Percentiles rank a stretch among this genome's conserved stretches.
phyloP scores from a whole-genome alignment of 176 grass and related monocot species.

The Dactylis glomerata region DNA sequence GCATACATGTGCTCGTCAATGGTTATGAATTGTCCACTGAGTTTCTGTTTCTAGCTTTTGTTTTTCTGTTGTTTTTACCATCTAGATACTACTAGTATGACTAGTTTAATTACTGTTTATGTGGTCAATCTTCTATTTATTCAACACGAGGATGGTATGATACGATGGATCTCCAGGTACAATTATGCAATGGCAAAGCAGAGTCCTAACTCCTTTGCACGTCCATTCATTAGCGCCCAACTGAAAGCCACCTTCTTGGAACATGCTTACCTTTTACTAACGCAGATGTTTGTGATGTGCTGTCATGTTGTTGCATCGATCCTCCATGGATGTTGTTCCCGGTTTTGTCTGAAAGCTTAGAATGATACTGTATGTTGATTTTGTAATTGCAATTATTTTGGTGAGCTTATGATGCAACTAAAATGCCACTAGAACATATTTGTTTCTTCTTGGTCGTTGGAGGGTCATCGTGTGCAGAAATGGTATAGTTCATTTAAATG shows the following conservation, averaged over 20 bases:
- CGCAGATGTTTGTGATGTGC: not conserved
- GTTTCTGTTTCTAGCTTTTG: no score
- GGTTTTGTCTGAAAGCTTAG: not conserved
- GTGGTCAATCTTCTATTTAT: no score
- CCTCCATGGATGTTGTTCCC: not conserved
- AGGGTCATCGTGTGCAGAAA: not conserved
- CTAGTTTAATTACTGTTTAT: no score
- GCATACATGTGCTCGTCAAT: no score
- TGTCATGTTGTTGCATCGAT: not conserved
- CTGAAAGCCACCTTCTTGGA: slow-evolving; percentile 9
- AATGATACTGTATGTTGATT: not conserved
- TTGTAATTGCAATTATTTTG: not conserved
- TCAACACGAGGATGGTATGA: not conserved
- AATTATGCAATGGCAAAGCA: slow-evolving; percentile 30
- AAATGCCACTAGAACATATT: not conserved
- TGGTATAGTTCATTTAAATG: not conserved
- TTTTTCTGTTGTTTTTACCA: no score
- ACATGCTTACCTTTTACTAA: slow-evolving; percentile 23
- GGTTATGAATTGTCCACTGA: no score
- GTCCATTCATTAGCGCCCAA: not conserved
- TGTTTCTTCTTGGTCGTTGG: not conserved
- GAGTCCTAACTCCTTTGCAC: slow-evolving; percentile 26
- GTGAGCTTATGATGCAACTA: not conserved
- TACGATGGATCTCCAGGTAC: slow-evolving; percentile 9
- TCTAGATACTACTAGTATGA: no score